phyloP scores from a whole-genome alignment of 306 rosid species.

The Myrica gale region DNA sequence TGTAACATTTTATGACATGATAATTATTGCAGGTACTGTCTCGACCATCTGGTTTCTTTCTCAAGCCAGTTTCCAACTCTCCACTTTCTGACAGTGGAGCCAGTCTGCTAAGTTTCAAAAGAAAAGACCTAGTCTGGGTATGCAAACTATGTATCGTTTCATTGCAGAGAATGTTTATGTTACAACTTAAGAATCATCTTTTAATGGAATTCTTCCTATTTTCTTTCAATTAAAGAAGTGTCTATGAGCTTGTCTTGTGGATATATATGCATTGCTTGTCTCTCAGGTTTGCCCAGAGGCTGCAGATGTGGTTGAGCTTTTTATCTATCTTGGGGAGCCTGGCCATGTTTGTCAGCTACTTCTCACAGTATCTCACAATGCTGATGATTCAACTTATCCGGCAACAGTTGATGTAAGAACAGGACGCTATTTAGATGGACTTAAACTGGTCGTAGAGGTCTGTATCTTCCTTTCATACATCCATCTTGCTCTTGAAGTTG shows the following conservation, averaged over 20 bases:
- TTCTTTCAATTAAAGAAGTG: constrained; percentile 6
- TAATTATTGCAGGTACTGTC: constrained; percentile 71
- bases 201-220: neutral
- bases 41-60: constrained; percentile 80
- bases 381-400: constrained; percentile 96
- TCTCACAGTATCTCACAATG: constrained; percentile 98
- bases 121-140: constrained; percentile 85
- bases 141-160: constrained; percentile 27
- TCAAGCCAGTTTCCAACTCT: constrained; percentile 79
- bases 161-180: constrained; percentile 5
- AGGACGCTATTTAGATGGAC: constrained; percentile 77
- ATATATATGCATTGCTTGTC: constrained; percentile 28
- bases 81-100: constrained; percentile 72
- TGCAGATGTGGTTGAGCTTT: constrained; percentile 86
- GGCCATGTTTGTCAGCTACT: constrained; percentile 98
- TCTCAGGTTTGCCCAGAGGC: constrained; percentile 87
- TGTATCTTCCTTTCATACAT: constrained; percentile 28
- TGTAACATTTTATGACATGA: constrained; percentile 6
- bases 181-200: constrained; percentile 27
- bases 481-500: constrained; percentile 13
- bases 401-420: constrained; percentile 92
- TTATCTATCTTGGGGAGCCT: constrained; percentile 94
- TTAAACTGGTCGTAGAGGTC: constrained; percentile 87
- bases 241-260: constrained; percentile 20
- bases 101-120: constrained; percentile 85